These are phyloP conservation scores for Ochetophila trinervis DNA, from an alignment of 306 rosid species.

Conservation along the genomic window DNA sequence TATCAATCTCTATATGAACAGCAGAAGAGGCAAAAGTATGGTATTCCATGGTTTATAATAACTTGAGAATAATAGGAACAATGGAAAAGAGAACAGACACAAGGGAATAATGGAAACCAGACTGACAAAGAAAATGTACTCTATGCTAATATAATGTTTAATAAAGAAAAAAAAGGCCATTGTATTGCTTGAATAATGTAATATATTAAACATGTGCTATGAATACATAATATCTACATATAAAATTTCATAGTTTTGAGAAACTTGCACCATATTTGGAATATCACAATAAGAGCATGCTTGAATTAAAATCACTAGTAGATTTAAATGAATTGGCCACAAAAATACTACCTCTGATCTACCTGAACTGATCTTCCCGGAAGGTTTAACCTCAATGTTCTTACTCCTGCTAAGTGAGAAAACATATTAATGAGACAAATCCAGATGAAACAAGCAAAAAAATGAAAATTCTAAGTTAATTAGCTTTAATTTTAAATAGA, in stretches of 20 bases:
- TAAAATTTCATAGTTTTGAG: too few species aligned
- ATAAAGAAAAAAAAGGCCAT: too few species aligned
- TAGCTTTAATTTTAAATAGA: not conserved
- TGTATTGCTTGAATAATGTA: too few species aligned
- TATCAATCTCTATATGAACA: conserved; percentile 13
- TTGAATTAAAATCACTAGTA: not conserved
- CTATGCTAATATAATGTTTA: not conserved
- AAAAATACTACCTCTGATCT: conserved; percentile 66
- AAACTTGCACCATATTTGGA: not conserved
- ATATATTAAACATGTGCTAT: too few species aligned
- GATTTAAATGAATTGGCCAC: conserved; percentile 5
- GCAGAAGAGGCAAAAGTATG: not conserved
- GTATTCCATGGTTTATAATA: conserved; percentile 1
- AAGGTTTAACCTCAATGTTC: conserved; percentile 58
- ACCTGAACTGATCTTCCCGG: conserved; percentile 83
- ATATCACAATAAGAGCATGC: not conserved
- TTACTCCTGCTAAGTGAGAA: conserved; percentile 64
- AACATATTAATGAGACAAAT: conserved; percentile 18
- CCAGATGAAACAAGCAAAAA: conserved; percentile 10
- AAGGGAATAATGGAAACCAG: not conserved
- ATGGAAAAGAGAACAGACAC: too few species aligned
- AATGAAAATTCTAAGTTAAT: not conserved
- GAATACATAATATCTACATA: too few species aligned
- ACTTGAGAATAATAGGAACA: not conserved
- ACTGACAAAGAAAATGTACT: not conserved